A percentile compares a stretch with the other conserved stretches of the same genome.
Conservation (phyloP, 2,329 filamentous ascomycete genomes). For the Aspergillus sp. region DNA sequence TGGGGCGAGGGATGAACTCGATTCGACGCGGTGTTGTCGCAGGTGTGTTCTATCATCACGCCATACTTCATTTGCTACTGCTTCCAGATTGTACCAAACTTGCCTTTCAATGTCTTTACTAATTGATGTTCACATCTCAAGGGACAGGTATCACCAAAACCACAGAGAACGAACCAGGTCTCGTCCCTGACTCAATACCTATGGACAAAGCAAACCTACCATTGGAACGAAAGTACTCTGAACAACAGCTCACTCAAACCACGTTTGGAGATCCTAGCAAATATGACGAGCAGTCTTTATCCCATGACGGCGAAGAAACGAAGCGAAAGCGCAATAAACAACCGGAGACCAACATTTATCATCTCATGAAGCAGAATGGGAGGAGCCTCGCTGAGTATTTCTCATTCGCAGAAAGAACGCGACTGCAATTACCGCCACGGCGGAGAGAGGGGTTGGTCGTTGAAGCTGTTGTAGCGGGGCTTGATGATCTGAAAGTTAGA, state of each 20-base stretch:
- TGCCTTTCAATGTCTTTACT: background rate
- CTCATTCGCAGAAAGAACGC: constrained; percentile 14
- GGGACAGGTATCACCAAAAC: background rate
- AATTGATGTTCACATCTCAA: background rate
- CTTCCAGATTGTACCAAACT: no score
- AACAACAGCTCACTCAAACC: constrained; percentile 6
- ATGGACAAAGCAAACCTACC: background rate
- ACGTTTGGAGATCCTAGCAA: constrained; percentile 5
- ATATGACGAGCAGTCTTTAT: no score
- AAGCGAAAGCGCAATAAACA: no score
- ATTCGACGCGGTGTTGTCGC: background rate
- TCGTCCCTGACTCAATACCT: constrained; percentile 14
- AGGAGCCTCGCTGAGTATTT: constrained; percentile 22
- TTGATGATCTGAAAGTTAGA: constrained; percentile 15
- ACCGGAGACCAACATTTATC: no score
- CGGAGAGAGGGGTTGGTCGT: constrained; percentile 18
- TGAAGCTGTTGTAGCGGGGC: constrained; percentile 26
- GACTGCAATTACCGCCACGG: constrained; percentile 9
- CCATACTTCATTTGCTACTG: no score
- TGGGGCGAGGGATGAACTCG: background rate
- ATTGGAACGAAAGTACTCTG: background rate
- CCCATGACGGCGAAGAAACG: no score
- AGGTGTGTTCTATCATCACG: background rate
- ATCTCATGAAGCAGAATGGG: constrained; percentile 15
- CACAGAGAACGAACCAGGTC: constrained; percentile 1